Conservation (phyloP, 257 asterid genomes). For the Ocimum tenuiflorum region DNA sequence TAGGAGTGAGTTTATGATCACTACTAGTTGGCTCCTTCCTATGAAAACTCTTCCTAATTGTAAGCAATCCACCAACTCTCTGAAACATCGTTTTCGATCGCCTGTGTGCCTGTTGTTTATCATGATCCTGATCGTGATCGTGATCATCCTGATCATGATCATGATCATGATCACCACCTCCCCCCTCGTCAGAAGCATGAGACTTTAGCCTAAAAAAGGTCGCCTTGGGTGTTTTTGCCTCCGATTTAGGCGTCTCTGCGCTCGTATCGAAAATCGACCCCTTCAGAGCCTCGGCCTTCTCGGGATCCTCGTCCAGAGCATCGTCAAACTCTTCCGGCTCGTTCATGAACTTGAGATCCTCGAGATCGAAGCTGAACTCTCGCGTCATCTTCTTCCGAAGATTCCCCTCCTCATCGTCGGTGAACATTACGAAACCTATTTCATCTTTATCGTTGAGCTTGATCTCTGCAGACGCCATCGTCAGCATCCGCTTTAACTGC, state of each 20-base stretch:
- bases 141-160: background rate
- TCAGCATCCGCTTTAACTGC: constrained; percentile 53
- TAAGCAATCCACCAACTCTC: constrained; percentile 57
- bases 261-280: constrained; percentile 61
- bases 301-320: constrained; percentile 40
- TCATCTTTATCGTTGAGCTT: constrained; percentile 31
- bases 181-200: constrained; percentile 31
- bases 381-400: constrained; percentile 12
- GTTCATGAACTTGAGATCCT: constrained; percentile 41
- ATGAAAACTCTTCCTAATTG: constrained; percentile 38
- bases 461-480: constrained; percentile 36
- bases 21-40: constrained; percentile 33
- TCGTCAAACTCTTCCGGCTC: constrained; percentile 18
- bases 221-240: constrained; percentile 42
- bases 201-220: constrained; percentile 21
- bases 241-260: constrained; percentile 54
- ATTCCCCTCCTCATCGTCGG: constrained; percentile 12
- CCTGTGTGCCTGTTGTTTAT: constrained; percentile 27
- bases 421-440: constrained; percentile 25
- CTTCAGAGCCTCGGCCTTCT: constrained; percentile 52
- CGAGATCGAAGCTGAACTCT: constrained; percentile 43
- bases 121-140: constrained; percentile 37
- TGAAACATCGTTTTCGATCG: constrained; percentile 48
- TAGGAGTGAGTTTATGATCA: constrained; percentile 6
- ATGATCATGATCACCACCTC: constrained; percentile 11